Conservation (phyloP, 805 yeast species). For the Ogataea saltuana region DNA sequence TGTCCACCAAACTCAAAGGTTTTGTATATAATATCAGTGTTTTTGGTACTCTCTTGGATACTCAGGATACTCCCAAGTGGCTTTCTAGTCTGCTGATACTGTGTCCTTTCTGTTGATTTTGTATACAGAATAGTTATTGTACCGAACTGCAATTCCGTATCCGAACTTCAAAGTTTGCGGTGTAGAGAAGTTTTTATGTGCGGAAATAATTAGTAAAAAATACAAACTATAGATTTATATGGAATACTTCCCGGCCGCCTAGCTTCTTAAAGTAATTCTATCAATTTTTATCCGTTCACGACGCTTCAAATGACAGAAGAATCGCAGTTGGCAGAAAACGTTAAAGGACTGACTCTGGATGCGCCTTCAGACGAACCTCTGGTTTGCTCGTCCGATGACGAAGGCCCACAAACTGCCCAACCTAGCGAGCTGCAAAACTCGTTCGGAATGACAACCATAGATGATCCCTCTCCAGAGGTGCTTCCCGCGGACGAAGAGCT, state of each 20-base stretch:
- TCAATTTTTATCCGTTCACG: no score
- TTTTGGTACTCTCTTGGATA: not conserved
- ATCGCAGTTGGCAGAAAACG: not conserved
- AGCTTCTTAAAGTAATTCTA: no score
- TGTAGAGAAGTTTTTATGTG: no score
- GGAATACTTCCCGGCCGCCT: no score
- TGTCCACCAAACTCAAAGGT: conserved; percentile 6
- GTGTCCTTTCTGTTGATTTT: no score
- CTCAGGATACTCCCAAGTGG: no score
- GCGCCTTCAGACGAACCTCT: not conserved
- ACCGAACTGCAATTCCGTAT: no score
- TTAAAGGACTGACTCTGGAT: not conserved
- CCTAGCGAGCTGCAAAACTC: conserved; percentile 24
- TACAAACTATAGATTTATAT: no score
- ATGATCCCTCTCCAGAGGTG: conserved; percentile 49
- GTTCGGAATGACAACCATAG: conserved; percentile 34
- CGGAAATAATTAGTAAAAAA: no score
- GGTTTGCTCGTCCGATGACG: conserved; percentile 14
- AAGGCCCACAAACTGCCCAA: conserved; percentile 4
- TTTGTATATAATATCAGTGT: conserved; percentile 7
- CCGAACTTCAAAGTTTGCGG: no score
- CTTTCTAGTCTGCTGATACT: no score
- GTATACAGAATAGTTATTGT: no score
- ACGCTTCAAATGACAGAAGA: conserved; percentile 7
- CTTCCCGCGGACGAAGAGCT: conserved; percentile 72